These are phyloP conservation scores for Taphrina wiesneri DNA, from an alignment of 1,139 yeast genomes.

Conservation along the genomic window DNA sequence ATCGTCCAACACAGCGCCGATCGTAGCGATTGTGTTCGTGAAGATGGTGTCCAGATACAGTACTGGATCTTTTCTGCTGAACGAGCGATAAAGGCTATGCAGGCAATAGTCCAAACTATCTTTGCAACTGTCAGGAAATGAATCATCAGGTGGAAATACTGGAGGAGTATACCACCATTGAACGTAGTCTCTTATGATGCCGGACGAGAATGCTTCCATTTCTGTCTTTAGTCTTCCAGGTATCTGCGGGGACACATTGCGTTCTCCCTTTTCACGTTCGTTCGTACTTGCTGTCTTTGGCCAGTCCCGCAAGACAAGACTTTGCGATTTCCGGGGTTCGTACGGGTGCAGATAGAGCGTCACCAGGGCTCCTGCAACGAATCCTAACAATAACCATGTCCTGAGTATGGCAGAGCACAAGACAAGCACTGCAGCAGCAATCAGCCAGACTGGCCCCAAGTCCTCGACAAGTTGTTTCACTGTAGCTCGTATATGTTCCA, in stretches of 20 bases:
- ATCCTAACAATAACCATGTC: slow-evolving; percentile 5
- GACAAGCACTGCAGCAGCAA: background rate
- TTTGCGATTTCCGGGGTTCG: background rate
- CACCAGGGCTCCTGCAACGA: background rate
- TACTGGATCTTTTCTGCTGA: slow-evolving; percentile 15
- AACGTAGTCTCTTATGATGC: slow-evolving; percentile 18
- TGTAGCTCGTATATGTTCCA: background rate
- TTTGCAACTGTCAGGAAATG: slow-evolving; percentile 12
- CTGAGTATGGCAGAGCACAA: background rate
- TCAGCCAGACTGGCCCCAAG: slow-evolving; percentile 4
- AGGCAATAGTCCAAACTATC: background rate
- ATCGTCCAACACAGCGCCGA: slow-evolving; percentile 18
- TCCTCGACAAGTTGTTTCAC: background rate
- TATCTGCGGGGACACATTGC: background rate
- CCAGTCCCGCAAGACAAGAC: background rate
- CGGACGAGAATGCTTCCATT: background rate
- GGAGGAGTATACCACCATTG: slow-evolving; percentile 31
- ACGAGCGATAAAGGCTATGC: background rate
- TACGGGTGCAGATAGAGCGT: slow-evolving; percentile 10
- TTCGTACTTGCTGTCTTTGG: background rate
- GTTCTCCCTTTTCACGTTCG: background rate
- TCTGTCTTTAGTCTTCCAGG: background rate
- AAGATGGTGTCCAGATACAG: slow-evolving; percentile 9
- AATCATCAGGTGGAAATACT: background rate
- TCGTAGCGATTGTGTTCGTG: slow-evolving; percentile 8